Evolutionary conservation across 148 eudicot species (phyloP), one percentile per base, ranked within the genome.

Genomic region (Silene uniflora): DNA sequence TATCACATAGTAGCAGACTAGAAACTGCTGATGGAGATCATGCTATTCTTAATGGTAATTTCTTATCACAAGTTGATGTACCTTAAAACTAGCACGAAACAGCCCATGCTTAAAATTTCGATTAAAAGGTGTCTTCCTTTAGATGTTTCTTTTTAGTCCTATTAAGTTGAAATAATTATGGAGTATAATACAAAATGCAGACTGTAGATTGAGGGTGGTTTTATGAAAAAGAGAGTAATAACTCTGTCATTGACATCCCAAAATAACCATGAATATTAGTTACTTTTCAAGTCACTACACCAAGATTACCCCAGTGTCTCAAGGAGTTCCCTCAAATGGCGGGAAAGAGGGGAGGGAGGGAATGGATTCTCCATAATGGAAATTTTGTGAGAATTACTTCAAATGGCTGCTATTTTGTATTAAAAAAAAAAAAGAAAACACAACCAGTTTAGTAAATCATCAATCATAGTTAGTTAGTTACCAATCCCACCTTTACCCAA

Each of bases 41-140:
- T 68, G 76, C 85, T 61, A 73, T 73, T 83, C 83, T 91, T 44
- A 71, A 75, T 76, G 98, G 98, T 93, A 86, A 29, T 69, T 21
- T 10, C 14, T 23, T 47, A 7, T 25, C 16, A 49, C 35, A 1
- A 14, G 10, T 70, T 70, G 73, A 1, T 22, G 35, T 21, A 52
- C 60, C 35, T 47, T 70, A 49, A 49, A 46, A 46, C 25, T 10
- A 59, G 29, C 67, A 59, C 14, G 17, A 0, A 58, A 32, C 65
- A 18, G 9, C 10, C 47, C 44, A 21, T 19, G 46, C 63, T 72
- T 56, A 55, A 55, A 11, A 25, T 18, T 42, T 19, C 14, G 27
- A 21, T 44, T 68, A 10, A 4, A 68, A 68, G 25, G 17, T 12
- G 72, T 44, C 27, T 44, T 13, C 23, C 39, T 35, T 66, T 19